phyloP scores from a whole-genome alignment of 2,329 filamentous ascomycete genomes.

The Phialophora macrospora region DNA sequence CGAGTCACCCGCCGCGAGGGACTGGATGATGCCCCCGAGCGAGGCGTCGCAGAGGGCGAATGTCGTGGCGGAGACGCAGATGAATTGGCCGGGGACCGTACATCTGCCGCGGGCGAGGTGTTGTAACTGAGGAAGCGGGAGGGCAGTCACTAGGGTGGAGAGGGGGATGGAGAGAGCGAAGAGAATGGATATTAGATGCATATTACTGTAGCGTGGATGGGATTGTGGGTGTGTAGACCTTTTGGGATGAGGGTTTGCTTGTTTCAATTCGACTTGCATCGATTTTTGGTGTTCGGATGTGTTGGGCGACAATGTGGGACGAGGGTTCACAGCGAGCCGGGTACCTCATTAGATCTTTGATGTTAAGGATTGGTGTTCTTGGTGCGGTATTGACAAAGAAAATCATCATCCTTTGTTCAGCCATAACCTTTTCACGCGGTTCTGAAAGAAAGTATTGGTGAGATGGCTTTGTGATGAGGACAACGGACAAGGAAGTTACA shows the following conservation, averaged over 20 bases:
- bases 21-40: conserved; percentile 16
- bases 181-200: neutral
- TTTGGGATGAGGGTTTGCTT: neutral
- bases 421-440: too few species aligned
- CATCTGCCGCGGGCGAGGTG: neutral
- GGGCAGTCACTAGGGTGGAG: neutral
- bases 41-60: conserved; percentile 22
- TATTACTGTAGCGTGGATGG: neutral
- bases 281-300: neutral
- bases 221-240: too few species aligned
- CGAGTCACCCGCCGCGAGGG: conserved; percentile 20
- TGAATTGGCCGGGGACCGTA: conserved; percentile 14
- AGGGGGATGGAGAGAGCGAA: neutral
- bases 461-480: neutral
- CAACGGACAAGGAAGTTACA: neutral
- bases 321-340: too few species aligned
- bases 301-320: too few species aligned
- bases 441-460: neutral
- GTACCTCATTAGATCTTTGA: too few species aligned
- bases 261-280: neutral
- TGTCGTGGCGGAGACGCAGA: conserved; percentile 16
- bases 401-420: neutral
- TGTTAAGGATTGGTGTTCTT: neutral
- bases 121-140: neutral
- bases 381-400: neutral